Conservation (phyloP, 208 protist genomes). For the Acanthamoeba triangularis region DNA sequence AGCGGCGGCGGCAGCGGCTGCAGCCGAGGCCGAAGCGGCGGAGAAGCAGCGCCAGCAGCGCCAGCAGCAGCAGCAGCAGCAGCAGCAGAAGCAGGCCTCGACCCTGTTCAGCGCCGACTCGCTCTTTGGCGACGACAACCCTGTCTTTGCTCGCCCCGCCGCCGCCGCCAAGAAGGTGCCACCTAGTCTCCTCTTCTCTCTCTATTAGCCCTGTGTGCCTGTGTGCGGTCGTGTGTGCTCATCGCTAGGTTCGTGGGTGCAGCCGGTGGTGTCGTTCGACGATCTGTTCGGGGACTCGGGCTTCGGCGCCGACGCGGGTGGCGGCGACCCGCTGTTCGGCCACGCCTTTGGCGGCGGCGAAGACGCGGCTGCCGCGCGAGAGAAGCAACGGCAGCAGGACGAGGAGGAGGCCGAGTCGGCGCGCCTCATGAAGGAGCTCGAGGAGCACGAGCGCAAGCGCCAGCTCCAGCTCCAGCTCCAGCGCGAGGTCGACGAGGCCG, state of each 20-base stretch:
- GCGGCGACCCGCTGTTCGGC: not conserved
- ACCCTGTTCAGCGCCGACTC: slow-evolving; percentile 23
- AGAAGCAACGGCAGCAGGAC: not conserved
- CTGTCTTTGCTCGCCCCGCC: not conserved
- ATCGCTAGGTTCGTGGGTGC: not conserved
- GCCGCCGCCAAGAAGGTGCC: slow-evolving; percentile 6
- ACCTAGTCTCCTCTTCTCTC: not conserved
- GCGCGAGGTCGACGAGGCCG: not conserved
- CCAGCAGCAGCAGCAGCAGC: not conserved
- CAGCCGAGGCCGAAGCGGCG: not conserved
- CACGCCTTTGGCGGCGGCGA: not conserved
- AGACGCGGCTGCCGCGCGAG: not conserved
- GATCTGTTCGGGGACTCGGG: not conserved
- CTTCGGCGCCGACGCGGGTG: not conserved
- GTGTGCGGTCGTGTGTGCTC: not conserved
- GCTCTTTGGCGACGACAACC: slow-evolving; percentile 8
- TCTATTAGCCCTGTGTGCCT: not conserved
- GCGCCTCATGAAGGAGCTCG: not conserved
- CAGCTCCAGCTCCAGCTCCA: not conserved
- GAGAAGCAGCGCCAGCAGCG: not conserved
- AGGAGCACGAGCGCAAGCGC: not conserved
- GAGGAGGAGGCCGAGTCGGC: not conserved
- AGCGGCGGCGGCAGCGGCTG: not conserved
- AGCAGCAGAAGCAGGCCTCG: not conserved
- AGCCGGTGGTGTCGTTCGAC: slow-evolving; percentile 19